Evolutionary conservation across 2,329 filamentous ascomycete genomes (phyloP), one percentile per base, ranked within the genome.

Genomic region (Fusarium sacchari): DNA sequence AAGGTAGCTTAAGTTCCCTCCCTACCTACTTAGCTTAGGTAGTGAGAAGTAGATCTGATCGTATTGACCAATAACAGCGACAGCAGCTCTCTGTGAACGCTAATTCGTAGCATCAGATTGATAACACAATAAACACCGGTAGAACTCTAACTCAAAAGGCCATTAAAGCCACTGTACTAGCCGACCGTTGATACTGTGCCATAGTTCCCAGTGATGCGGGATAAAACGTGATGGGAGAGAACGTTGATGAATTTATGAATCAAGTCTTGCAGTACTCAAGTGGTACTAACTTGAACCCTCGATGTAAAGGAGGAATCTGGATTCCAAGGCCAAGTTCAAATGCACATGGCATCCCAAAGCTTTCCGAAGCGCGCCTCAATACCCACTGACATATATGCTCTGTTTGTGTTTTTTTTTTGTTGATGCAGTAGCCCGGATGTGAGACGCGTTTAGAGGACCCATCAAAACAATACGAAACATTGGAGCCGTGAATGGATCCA

Each of bases 401-500:
- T 52, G 47, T 44, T 72, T 65, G 53, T 67, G 57, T 74, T 74
- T 72, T 50, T 72, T 50, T 61, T 66, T 65, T 69, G 62, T 72
- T 74, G 55, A 57, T 72, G 71, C 63, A 69, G 71, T 37, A 69
- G 71, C 15, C 40, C 42, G 58, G 46, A 65, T 46, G 44, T 72
- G 71, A 74, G 71, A 74, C 64, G 67, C 71, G 64, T 58, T 49
- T 55, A 47, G 40, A 63, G 47, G 66, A 58, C 71, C 71, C 71
- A 74, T 74, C 71, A 71, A 64, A 74, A 73, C 67, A 74, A 49
- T 55, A 69, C 42, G 44, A 69, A 69, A 64, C 49, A 69, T 66
- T 68, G 57, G 65, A 49, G 57, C 65, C 52, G 34, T 53, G 63
- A 43, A 53, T 53, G 65, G 65, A 53, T 69, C 67, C 59, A 70